Evolutionary conservation across 1,139 yeast species (phyloP).

Genomic region (Geotrichum carabidarum): DNA sequence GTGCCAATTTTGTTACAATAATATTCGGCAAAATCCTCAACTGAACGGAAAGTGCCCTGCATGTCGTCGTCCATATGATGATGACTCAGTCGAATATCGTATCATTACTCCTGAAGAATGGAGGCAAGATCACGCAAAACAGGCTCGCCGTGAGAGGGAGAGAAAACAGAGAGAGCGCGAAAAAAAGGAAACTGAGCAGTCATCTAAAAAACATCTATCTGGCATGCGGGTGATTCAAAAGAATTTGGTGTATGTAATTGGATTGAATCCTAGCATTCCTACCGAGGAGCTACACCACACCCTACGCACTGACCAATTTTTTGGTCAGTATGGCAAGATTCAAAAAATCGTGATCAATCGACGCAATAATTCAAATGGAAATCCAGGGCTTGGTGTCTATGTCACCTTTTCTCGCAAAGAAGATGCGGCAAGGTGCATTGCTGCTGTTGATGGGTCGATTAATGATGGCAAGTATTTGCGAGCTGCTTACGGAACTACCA

Average conservation of each 20-base stretch:
- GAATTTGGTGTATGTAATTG: constrained; percentile 93
- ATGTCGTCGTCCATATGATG: constrained; percentile 90
- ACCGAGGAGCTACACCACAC: constrained; percentile 85
- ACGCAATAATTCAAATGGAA: constrained; percentile 48
- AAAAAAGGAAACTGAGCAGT: constrained; percentile 79
- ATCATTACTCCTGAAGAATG: constrained; percentile 75
- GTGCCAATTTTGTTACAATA: constrained; percentile 96
- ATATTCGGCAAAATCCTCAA: constrained; percentile 75
- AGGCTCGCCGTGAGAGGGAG: constrained; percentile 40
- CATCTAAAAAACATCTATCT: constrained; percentile 75
- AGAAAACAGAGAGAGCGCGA: constrained; percentile 88
- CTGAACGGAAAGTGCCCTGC: constrained; percentile 96
- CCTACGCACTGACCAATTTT: constrained; percentile 83
- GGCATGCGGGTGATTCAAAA: constrained; percentile 97
- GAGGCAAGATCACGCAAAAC: constrained; percentile 21
- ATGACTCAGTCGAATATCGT: constrained; percentile 84
- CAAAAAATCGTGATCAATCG: constrained; percentile 89
- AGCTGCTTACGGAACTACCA: constrained; percentile 98
- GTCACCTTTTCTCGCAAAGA: constrained; percentile 75
- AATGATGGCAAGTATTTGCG: constrained; percentile 82
- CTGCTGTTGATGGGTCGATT: constrained; percentile 74
- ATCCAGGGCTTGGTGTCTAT: constrained; percentile 88
- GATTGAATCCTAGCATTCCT: constrained; percentile 84
- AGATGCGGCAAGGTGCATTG: constrained; percentile 18
- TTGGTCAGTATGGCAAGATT: constrained; percentile 96